These are phyloP conservation scores for Plasmodium inui DNA, from an alignment of 169 alveolate genomes.

Conservation along the genomic window DNA sequence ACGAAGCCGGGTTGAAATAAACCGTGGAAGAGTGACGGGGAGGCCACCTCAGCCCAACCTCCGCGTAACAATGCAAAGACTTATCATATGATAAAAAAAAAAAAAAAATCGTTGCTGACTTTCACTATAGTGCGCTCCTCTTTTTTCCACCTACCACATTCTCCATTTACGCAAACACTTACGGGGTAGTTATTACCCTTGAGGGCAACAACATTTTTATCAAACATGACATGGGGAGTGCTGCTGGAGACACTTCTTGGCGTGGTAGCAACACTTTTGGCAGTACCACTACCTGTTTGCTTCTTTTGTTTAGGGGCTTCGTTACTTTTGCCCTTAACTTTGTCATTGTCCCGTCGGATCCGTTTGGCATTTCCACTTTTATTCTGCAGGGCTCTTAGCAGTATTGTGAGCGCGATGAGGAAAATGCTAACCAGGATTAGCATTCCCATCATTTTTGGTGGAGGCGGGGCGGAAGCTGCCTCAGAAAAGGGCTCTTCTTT, in stretches of 20 bases:
- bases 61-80: neutral
- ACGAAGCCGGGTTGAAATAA: neutral
- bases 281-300: neutral
- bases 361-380: neutral
- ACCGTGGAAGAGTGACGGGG: neutral
- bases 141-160: conserved; percentile 18
- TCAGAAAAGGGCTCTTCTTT: neutral
- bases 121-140: neutral
- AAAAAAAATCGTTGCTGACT: neutral
- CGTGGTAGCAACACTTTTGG: neutral
- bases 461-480: neutral
- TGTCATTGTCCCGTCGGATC: neutral
- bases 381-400: neutral
- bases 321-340: neutral
- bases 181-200: conserved; percentile 39
- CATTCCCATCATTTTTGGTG: neutral
- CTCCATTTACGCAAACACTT: conserved; percentile 41
- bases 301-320: conserved; percentile 10
- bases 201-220: neutral
- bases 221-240: conserved; percentile 7
- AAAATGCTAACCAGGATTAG: neutral
- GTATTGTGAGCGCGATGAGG: neutral
- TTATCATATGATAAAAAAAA: too few relatives aligned
- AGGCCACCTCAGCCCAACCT: neutral
- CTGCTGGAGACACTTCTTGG: neutral